Evolutionary conservation across 176 grass and related monocot species (phyloP).

Genomic region (Musa beccarii): DNA sequence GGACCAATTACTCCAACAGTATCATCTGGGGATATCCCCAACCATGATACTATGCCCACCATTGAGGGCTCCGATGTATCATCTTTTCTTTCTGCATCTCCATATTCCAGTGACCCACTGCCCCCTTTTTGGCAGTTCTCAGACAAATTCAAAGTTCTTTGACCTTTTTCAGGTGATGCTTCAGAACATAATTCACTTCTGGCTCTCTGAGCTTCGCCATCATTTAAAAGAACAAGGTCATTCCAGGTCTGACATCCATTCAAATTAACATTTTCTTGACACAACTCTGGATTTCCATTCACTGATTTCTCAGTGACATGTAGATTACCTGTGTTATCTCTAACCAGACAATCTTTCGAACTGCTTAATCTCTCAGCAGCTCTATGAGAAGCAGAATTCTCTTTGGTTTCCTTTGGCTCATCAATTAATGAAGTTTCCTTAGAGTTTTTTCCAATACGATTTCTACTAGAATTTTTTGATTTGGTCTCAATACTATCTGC

Average conservation of each 20-base stretch:
- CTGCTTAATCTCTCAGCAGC: not conserved
- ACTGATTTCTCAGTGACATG: slow-evolving; percentile 1
- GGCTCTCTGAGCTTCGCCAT: not conserved
- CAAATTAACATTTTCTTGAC: not conserved
- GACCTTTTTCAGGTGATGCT: not conserved
- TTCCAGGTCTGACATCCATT: not conserved
- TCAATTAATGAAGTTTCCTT: not conserved
- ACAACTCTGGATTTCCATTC: not conserved
- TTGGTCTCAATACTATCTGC: slow-evolving; percentile 17
- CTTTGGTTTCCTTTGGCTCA: not conserved
- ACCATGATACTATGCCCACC: slow-evolving; percentile 28
- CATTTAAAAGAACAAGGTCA: not conserved
- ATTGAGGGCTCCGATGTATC: slow-evolving; percentile 30
- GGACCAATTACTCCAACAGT: slow-evolving; percentile 17
- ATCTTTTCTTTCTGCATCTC: slow-evolving; percentile 15
- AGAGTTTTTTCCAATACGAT: not conserved
- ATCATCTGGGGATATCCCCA: slow-evolving; percentile 57
- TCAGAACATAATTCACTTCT: not conserved
- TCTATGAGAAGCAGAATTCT: not conserved
- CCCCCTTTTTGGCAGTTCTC: not conserved
- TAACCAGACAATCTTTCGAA: not conserved
- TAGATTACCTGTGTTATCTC: not conserved
- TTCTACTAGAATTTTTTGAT: slow-evolving; percentile 14
- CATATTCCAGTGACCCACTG: not conserved
- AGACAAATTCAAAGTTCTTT: not conserved